Percentiles rank a stretch among this genome's conserved stretches.
These are phyloP conservation scores for Claviceps maximensis DNA, from an alignment of 2,329 filamentous ascomycete species.

Conservation along the genomic window DNA sequence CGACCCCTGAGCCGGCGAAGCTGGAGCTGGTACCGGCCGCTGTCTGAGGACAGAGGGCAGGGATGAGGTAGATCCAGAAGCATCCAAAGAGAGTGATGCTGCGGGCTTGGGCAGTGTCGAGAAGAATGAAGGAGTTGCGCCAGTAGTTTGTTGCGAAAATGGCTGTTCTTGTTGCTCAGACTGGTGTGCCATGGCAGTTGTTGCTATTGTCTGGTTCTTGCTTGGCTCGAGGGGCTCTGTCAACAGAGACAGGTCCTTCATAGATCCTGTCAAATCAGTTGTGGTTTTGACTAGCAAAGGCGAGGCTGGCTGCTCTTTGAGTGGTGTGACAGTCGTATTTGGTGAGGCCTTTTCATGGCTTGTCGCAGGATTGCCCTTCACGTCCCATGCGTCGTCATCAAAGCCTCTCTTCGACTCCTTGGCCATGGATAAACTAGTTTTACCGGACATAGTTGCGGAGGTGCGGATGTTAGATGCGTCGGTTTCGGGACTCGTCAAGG, in stretches of 20 bases:
- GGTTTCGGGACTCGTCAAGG: constrained; percentile 52
- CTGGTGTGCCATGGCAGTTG: constrained; percentile 3
- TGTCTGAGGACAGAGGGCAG: constrained; percentile 36
- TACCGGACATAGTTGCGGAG: constrained; percentile 11
- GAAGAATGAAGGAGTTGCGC: constrained; percentile 48
- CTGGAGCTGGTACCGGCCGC: constrained; percentile 57
- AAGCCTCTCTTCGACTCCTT: constrained; percentile 45
- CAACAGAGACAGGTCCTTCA: constrained; percentile 44
- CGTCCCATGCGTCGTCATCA: constrained; percentile 94
- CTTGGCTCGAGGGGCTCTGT: constrained; percentile 39
- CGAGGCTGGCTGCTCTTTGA: constrained; percentile 9
- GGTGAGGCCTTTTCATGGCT: constrained; percentile 38
- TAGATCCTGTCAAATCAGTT: constrained; percentile 35
- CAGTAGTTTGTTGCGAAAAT: constrained; percentile 32
- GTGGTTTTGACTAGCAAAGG: constrained; percentile 11
- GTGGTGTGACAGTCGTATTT: constrained; percentile 7
- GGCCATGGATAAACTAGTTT: constrained; percentile 15
- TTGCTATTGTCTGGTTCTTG: constrained; percentile 23
- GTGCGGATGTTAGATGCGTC: constrained; percentile 11
- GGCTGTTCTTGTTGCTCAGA: constrained; percentile 17
- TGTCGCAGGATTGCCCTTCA: constrained; percentile 44
- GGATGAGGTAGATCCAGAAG: constrained; percentile 7
- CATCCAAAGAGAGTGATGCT: constrained; percentile 1
- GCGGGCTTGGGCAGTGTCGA: constrained; percentile 27
- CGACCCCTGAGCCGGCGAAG: constrained; percentile 42